Evolutionary conservation across 2,329 filamentous ascomycete genomes (phyloP), one percentile per base, ranked within the genome.

Genomic region (Diaporthe aspalathi): DNA sequence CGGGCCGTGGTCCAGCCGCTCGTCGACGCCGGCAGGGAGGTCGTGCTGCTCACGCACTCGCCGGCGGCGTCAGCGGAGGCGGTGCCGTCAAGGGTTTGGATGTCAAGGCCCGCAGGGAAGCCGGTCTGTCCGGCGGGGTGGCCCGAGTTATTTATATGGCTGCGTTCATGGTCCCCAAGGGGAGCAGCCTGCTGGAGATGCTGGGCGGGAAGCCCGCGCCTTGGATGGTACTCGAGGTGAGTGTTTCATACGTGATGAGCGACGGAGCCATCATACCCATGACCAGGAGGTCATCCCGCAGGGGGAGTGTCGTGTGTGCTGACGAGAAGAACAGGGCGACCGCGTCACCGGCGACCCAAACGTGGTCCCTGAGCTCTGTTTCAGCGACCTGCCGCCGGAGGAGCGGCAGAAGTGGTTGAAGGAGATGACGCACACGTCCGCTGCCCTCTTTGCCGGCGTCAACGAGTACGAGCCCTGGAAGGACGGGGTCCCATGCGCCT

Each of bases 31-130:
- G 80, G 80, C 20, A 82, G 82, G 56, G 77, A 84, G 35, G 79
- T 86, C 17, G 74, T 85, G 0, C 78, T 86, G 2, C 74, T 83
- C 6, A 77, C 80, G 5, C 84, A 86, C 73, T 84, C 81, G 2
- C 84, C 76, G 80, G 81, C n/a, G 84, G 84, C 17, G 76, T 83
- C 1, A 77, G 84, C 1, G 80, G 79, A 9, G 77, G 78, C 35
- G 81, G 81, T 56, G 83, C 81, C 0, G 74, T 84, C 11, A 73
- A 76, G 16, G 81, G 80, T 0, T 75, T 82, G 1, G 78, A 79
- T 2, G 79, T 81, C 60, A 77, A 76, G 45, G 74, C 81, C 24
- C 78, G 83, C 11, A 72, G 75, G 35, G 73, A 71, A 0, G 74
- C 75, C 1, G 82, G 80, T 1, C 73, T 80, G 62, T 69, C 76